Conservation (phyloP, 345 rosid genomes). For the Eucalyptus victrix region DNA sequence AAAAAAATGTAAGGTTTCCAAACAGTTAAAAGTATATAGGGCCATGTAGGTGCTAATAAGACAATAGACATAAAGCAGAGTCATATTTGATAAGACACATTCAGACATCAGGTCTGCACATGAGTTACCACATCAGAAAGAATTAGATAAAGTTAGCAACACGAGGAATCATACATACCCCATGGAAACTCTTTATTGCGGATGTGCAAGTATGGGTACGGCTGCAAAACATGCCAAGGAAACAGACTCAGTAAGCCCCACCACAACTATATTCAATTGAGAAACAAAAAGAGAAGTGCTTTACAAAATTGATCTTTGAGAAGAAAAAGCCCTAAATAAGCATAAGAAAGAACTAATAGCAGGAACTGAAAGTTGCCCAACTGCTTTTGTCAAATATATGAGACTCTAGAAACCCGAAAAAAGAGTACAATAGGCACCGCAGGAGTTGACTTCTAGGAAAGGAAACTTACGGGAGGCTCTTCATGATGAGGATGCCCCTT, state of each 20-base stretch:
- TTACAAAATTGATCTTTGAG: background rate
- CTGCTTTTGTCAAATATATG: background rate
- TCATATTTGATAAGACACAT: background rate
- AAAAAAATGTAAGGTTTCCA: background rate
- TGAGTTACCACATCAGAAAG: background rate
- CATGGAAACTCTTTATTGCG: conserved; percentile 99
- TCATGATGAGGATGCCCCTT: conserved; percentile 89
- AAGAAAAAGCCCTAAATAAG: background rate
- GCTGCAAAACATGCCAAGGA: conserved; percentile 21
- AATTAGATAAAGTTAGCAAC: background rate
- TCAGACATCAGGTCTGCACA: background rate
- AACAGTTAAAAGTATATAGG: background rate
- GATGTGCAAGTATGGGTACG: conserved; percentile 80
- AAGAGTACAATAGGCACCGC: background rate
- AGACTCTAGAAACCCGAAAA: background rate
- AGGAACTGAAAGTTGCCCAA: background rate
- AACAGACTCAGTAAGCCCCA: background rate
- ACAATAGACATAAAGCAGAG: background rate
- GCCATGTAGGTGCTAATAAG: background rate
- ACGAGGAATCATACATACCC: conserved; percentile 40
- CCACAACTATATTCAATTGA: background rate
- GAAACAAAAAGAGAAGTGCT: background rate
- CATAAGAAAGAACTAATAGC: background rate
- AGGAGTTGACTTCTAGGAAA: background rate
- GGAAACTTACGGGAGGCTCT: conserved; percentile 68